Base-by-base conservation (phyloP, 176 grass and related monocot species). In the Ensete ventricosum region DNA sequence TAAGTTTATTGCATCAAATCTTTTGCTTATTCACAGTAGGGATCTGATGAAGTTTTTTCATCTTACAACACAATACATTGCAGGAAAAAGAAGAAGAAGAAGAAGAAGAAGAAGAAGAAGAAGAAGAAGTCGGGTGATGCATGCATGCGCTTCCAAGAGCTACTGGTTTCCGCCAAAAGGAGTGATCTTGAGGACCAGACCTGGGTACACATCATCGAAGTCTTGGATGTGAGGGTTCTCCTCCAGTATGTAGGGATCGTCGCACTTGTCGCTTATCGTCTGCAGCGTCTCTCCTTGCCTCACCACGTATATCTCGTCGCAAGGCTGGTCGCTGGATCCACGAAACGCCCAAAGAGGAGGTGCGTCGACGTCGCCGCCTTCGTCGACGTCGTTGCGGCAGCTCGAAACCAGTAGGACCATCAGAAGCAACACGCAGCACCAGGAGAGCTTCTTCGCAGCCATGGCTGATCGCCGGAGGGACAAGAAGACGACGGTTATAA, bases 171-270 rank as follows among this genome's bases (percentile, higher is more conserved):
- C 34, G 5, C 4, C 8, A 5, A 51, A 50, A 11, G 69, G 11
- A 43, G 24, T 60, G 54, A 75, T 55, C 54, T 59, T 75, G 53
- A 75, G 11, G 54, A 75, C 54, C 9, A 75, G 54, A n/a, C 73
- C 73, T 0, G 73, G 73, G 8, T 43, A 75, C 26, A 75, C 73
- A 59, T 75, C 73, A 13, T 75, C 73, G 26, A 34, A 58, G 54
- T 75, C 73, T 24, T 55, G 54, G 26, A 75, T 75, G 54, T 75
- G 73, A 14, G 73, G 73, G 27, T 75, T 75, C 73, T 75, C 73
- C 54, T 75, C 73, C 27, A 75, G 54, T 49, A 75, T 75, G 54
- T 43, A 75, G 14, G 73, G 73, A 43, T 75, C 73, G 16, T 54
- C 22, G 54, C 73, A 75, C 26, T 59, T 75, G 8, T 55, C 73